phyloP scores from a whole-genome alignment of 305 asterid species.

The Caryopteris hybrid region DNA sequence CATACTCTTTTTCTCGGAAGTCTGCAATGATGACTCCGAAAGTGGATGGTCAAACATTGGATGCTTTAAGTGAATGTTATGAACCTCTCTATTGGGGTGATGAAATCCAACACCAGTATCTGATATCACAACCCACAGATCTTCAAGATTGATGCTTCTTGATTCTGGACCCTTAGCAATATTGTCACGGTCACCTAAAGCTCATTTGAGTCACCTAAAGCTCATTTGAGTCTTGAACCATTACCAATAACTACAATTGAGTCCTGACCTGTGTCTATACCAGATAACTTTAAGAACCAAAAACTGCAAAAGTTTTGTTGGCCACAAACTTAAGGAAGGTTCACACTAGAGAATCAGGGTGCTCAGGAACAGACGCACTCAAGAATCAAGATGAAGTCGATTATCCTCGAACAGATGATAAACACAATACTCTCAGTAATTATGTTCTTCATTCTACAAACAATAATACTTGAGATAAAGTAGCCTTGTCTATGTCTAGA shows the following conservation, averaged over 20 bases:
- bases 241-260: not conserved
- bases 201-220: too few relatives aligned
- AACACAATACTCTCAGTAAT: not conserved
- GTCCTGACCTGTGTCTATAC: not conserved
- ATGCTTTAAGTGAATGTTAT: not conserved
- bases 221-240: not conserved
- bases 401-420: not conserved
- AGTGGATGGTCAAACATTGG: slow-evolving; percentile 4
- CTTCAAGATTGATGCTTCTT: not conserved
- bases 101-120: not conserved
- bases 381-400: not conserved
- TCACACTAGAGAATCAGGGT: not conserved
- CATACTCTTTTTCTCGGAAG: slow-evolving; percentile 1
- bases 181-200: not conserved
- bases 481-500: not conserved
- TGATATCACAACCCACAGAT: not conserved
- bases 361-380: not conserved
- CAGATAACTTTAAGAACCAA: not conserved
- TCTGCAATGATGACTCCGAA: not conserved
- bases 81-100: not conserved
- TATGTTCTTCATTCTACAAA: not conserved
- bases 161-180: not conserved
- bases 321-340: not conserved
- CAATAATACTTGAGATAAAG: not conserved
- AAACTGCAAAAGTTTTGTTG: not conserved